Evolutionary conservation across 148 eudicot genomes (phyloP), one percentile per base, ranked within the genome.

Genomic region (Rhododendron griersonianum): DNA sequence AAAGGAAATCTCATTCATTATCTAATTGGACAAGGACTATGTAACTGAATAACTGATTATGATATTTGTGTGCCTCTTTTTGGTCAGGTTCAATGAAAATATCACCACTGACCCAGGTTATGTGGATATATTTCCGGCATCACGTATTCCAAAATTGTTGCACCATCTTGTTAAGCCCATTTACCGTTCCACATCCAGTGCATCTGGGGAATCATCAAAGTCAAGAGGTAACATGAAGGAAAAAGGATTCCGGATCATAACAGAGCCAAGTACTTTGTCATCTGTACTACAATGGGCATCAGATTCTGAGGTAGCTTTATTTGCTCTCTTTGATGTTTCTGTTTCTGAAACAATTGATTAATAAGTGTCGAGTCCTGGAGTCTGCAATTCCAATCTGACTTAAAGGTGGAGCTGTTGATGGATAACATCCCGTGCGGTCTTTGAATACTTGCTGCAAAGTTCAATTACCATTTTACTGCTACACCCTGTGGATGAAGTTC

Each of bases 41-140:
- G 57, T 69, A 65, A 28, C 73, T 85, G 82, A 71, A 2, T 82
- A 61, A 85, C 48, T 85, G 83, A 78, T 81, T 81, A 63, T 59
- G 71, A 39, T 19, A 33, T 61, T 78, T 39, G 14, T 74, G 39
- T 51, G 41, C 65, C 33, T 80, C 35, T 23, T 87, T 81, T 82
- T 86, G 86, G 74, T 86, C 90, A 97, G 99, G 94, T 97, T 92
- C 89, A 89, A 87, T 85, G 91, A 93, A 85, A 97, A 97, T 87
- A 94, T 97, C 84, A 87, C 84, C 83, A 90, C 87, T 69, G 95
- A 93, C 86, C 99, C 99, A 88, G 99, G 99, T 81, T 90, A 89
- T 91, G 98, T 97, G 87, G 99, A 97, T 87, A 91, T 97, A 89
- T 96, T 91, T 90, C 98, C 98, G 81, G 91, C 95, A 37, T 94